Conservation (phyloP, 2,329 filamentous ascomycete genomes). For the Erysiphe pulchra region DNA sequence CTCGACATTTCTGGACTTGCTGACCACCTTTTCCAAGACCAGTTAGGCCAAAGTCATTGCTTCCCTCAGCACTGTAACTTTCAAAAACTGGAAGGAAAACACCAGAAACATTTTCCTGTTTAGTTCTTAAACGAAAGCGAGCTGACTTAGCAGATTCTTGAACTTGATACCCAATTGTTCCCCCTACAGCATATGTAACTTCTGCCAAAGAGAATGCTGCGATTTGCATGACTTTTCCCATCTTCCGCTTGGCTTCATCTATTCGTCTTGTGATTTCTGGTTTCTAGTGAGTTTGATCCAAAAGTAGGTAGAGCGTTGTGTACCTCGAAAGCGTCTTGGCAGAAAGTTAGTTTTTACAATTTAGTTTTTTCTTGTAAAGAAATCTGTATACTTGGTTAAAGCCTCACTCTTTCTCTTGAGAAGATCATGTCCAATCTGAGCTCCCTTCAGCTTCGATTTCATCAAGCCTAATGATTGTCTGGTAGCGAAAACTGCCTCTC, state of each 20-base stretch:
- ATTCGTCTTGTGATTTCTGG: conserved; percentile 91
- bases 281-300: neutral
- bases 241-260: conserved; percentile 97
- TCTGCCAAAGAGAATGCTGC: conserved; percentile 93
- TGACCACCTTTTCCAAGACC: conserved; percentile 91
- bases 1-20: conserved; percentile 80
- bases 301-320: conserved; percentile 3
- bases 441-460: conserved; percentile 94
- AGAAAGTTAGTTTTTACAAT: neutral
- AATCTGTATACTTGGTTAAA: conserved; percentile 55
- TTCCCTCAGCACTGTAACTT: conserved; percentile 65
- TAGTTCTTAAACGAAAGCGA: conserved; percentile 75
- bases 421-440: conserved; percentile 74
- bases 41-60: conserved; percentile 88
- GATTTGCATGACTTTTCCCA: conserved; percentile 98
- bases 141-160: conserved; percentile 87
- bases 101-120: conserved; percentile 96
- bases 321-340: conserved; percentile 67
- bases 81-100: conserved; percentile 87
- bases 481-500: conserved; percentile 92
- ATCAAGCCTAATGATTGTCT: conserved; percentile 89
- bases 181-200: conserved; percentile 89
- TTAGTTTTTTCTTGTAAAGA: neutral
- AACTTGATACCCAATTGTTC: conserved; percentile 89
- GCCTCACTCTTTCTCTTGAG: conserved; percentile 96